phyloP scores from a whole-genome alignment of 495 filamentous ascomycete species.

The Lindgomyces ingoldianus region DNA sequence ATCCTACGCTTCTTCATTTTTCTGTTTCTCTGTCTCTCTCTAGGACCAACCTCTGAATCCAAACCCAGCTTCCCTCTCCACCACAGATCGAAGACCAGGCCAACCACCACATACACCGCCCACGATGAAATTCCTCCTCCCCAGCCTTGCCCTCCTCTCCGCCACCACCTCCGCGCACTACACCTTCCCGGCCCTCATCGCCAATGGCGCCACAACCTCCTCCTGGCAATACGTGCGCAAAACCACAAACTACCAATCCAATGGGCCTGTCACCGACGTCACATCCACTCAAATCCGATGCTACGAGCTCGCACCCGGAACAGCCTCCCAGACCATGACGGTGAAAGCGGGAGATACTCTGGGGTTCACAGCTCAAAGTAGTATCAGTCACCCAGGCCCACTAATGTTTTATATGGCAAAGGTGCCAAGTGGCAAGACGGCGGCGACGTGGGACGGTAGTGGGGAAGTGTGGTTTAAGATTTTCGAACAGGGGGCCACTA shows the following conservation, averaged over 20 bases:
- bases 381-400: conserved; percentile 55
- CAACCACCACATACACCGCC: too few species aligned
- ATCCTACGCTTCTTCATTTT: too few species aligned
- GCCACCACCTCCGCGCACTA: conserved; percentile 31
- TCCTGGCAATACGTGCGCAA: conserved; percentile 55
- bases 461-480: conserved; percentile 58
- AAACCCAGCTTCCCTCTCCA: conserved; percentile 3
- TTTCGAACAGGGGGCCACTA: conserved; percentile 36
- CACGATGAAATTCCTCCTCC: conserved; percentile 35
- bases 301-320: conserved; percentile 52
- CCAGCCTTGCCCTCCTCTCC: neutral
- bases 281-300: conserved; percentile 52
- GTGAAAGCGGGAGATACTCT: conserved; percentile 51
- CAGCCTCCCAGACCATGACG: conserved; percentile 42
- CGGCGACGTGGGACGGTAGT: conserved; percentile 52
- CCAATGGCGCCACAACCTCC: conserved; percentile 12
- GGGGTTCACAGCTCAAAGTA: conserved; percentile 50
- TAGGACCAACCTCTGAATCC: neutral
- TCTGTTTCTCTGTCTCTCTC: neutral
- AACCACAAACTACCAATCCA: conserved; percentile 57
- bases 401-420: conserved; percentile 58
- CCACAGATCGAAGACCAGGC: neutral
- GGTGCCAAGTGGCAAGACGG: conserved; percentile 49
- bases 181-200: conserved; percentile 31
- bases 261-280: conserved; percentile 55